phyloP scores from a whole-genome alignment of 768 basidiomycete species.

The Tephrocybe rancida region DNA sequence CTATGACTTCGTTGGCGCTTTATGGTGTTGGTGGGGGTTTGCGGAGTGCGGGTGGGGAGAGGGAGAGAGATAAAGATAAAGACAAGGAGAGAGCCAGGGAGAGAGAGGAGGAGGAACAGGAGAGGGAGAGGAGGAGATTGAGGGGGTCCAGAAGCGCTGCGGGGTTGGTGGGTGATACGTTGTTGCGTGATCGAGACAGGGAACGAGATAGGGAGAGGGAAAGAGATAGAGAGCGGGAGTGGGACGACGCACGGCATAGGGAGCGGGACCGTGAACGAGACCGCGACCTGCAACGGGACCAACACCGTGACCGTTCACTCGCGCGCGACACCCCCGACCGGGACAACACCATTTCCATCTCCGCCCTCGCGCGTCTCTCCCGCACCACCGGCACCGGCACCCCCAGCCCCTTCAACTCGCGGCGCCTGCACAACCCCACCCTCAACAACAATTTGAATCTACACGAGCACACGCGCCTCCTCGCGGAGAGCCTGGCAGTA shows the following conservation, averaged over 20 bases:
- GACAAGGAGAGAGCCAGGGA: background rate
- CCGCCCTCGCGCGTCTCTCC: slow-evolving; percentile 2
- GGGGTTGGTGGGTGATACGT: slow-evolving; percentile 18
- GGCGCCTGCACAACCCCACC: background rate
- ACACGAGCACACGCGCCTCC: slow-evolving; percentile 65
- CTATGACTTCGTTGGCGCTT: slow-evolving; percentile 60
- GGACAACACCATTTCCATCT: background rate
- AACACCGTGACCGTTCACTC: background rate
- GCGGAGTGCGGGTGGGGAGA: background rate
- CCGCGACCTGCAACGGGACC: slow-evolving; percentile 1
- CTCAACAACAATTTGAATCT: slow-evolving; percentile 25
- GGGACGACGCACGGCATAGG: slow-evolving; percentile 13
- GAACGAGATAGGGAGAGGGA: background rate
- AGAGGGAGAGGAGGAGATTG: background rate
- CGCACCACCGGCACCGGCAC: slow-evolving; percentile 1
- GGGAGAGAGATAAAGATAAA: slow-evolving; percentile 13
- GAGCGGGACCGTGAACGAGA: slow-evolving; percentile 17
- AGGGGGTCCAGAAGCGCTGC: slow-evolving; percentile 11
- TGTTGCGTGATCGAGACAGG: slow-evolving; percentile 8
- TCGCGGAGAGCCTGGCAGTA: slow-evolving; percentile 68
- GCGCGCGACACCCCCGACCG: slow-evolving; percentile 13
- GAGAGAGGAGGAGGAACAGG: background rate
- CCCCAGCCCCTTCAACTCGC: slow-evolving; percentile 26
- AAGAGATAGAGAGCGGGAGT: background rate
- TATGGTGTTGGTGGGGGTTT: slow-evolving; percentile 25